phyloP scores from a whole-genome alignment of 2,329 filamentous ascomycete species.

The Alternaria brassicae region DNA sequence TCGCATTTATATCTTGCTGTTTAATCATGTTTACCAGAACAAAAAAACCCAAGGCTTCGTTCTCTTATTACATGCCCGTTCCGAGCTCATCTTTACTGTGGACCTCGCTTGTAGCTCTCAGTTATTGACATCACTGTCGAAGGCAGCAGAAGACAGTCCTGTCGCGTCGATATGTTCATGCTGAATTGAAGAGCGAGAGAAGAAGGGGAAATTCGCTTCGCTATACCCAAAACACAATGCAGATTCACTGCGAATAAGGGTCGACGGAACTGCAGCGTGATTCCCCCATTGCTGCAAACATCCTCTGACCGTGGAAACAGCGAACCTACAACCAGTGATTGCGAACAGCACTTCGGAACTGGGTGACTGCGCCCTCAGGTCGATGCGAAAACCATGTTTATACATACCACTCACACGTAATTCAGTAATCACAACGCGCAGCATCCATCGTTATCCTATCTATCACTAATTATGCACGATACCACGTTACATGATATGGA shows the following conservation, averaged over 20 bases:
- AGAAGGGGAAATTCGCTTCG: background rate
- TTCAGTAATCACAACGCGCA: background rate
- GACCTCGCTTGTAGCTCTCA: background rate
- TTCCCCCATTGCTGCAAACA: background rate
- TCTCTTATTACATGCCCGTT: background rate
- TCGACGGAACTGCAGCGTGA: background rate
- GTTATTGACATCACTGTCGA: background rate
- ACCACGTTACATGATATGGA: background rate
- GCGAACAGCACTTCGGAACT: background rate
- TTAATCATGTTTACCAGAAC: background rate
- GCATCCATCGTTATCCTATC: background rate
- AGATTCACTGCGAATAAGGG: background rate
- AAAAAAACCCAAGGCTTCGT: background rate
- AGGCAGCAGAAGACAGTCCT: background rate
- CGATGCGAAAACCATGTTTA: background rate
- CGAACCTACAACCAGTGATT: background rate
- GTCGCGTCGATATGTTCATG: background rate
- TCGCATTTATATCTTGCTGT: background rate
- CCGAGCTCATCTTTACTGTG: no score
- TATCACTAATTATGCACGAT: background rate
- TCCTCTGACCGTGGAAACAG: background rate
- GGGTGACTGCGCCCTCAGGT: background rate
- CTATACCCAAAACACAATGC: background rate
- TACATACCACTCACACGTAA: background rate
- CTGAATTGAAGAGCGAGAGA: background rate